phyloP scores from a whole-genome alignment of 1,284 basidiomycete genomes.

The Rhizoctonia solani region DNA sequence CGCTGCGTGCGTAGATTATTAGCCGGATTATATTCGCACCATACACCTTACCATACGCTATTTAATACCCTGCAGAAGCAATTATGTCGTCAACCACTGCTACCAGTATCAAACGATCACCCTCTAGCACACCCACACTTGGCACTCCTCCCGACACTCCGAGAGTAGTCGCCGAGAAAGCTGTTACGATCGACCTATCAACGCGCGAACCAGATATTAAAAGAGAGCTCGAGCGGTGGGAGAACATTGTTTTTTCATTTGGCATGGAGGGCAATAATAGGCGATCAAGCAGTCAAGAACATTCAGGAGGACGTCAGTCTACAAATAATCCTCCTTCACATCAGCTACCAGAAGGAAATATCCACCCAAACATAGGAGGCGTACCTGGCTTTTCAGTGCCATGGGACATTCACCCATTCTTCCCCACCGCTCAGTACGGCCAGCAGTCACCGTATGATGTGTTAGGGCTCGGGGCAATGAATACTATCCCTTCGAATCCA shows the following conservation, averaged over 20 bases:
- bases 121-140: constrained; percentile 21
- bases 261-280: constrained; percentile 18
- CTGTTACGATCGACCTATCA: constrained; percentile 3
- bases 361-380: not conserved
- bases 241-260: constrained; percentile 26
- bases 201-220: constrained; percentile 12
- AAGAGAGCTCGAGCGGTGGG: constrained; percentile 27
- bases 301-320: not conserved
- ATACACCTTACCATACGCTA: constrained; percentile 22
- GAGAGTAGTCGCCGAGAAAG: not conserved
- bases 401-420: constrained; percentile 15
- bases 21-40: not conserved
- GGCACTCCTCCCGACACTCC: constrained; percentile 17
- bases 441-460: constrained; percentile 16
- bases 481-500: not conserved
- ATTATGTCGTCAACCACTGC: constrained; percentile 16
- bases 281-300: not conserved
- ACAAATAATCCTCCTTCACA: not conserved
- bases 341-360: not conserved
- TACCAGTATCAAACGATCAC: constrained; percentile 19
- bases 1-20: constrained; percentile 17
- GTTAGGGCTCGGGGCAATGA: constrained; percentile 11
- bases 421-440: not conserved
- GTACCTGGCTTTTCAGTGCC: not conserved
- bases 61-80: constrained; percentile 9